Conservation (phyloP, 768 basidiomycete genomes). For the Vararia minispora region DNA sequence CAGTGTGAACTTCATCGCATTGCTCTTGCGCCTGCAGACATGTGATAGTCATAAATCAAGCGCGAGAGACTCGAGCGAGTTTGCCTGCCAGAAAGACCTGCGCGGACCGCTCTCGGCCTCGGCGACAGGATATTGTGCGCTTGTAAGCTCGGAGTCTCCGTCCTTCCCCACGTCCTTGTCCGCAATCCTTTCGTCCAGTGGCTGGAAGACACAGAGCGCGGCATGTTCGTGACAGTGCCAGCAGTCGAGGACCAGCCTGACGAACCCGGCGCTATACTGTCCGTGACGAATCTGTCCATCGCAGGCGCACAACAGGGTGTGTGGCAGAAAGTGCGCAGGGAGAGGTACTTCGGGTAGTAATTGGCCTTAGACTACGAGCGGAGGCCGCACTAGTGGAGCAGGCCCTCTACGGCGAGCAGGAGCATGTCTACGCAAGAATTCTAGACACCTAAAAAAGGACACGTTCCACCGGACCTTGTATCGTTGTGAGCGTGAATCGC, state of each 20-base stretch:
- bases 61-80: neutral
- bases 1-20: slow-evolving; percentile 18
- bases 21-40: slow-evolving; percentile 22
- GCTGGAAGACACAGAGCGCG: slow-evolving; percentile 25
- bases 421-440: slow-evolving; percentile 41
- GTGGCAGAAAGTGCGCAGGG: slow-evolving; percentile 59
- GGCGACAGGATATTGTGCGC: no score
- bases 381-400: slow-evolving; percentile 42
- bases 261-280: neutral
- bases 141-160: no score
- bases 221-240: slow-evolving; percentile 18
- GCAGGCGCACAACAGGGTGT: slow-evolving; percentile 24
- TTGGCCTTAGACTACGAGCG: slow-evolving; percentile 55
- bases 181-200: slow-evolving; percentile 10
- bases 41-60: no score
- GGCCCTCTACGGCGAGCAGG: slow-evolving; percentile 64
- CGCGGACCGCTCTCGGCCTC: no score
- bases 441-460: neutral
- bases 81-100: no score
- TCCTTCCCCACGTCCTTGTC: slow-evolving; percentile 17
- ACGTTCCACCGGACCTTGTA: slow-evolving; percentile 36
- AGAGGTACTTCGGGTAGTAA: slow-evolving; percentile 61
- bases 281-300: neutral
- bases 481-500: slow-evolving; percentile 57
- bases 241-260: slow-evolving; percentile 2